Base-by-base conservation (phyloP, 306 rosid genomes). In the Echinosophora koreensis region DNA sequence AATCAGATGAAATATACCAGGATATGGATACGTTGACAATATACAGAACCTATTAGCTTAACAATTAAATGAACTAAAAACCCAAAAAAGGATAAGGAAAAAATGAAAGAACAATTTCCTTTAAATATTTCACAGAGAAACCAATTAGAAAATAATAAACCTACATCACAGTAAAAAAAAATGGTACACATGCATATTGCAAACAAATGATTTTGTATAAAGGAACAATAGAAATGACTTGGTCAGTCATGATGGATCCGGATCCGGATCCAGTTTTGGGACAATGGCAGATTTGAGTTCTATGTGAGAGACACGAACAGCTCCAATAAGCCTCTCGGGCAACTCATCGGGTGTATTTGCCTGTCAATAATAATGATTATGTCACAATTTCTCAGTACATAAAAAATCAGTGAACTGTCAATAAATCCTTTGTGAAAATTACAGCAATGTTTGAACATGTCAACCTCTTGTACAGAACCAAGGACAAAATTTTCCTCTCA, bases 281-380 rank as follows among this genome's bases (percentile, higher is more conserved):
- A 87, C 88, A 62, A 84, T 61, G 63, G 99, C 97, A 34, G 97
- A 86, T 37, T 82, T 76, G 44, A 95, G 97, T 73, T 89, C 91
- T 73, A 95, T 69, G 79, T 95, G 99, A 68, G 97, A 92, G 67
- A 92, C 66, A 4, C 99, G 97, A 71, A 92, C 97, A 8, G 99
- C 99, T 51, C 99, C 97, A 68, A 95, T 86, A 66, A 95, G 92
- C 87, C 94, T 83, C 84, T 95, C 99, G 2, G 99, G 97, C 78
- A 95, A 89, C 88, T 95, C 99, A 83, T 88, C 94, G 22, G 89
- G 66, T 10, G 88, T 85, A 80, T 92, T 95, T 86, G 89, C 99
- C 99, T 95, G 85, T 39, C 62, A 73, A 73, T 64, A 9, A 35
- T 46, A 82, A 76, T 62, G 58, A 66, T 12, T 69, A 22, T 22